These are phyloP conservation scores for Butyriboletus loyo DNA, from an alignment of 768 basidiomycete species.

Conservation along the genomic window DNA sequence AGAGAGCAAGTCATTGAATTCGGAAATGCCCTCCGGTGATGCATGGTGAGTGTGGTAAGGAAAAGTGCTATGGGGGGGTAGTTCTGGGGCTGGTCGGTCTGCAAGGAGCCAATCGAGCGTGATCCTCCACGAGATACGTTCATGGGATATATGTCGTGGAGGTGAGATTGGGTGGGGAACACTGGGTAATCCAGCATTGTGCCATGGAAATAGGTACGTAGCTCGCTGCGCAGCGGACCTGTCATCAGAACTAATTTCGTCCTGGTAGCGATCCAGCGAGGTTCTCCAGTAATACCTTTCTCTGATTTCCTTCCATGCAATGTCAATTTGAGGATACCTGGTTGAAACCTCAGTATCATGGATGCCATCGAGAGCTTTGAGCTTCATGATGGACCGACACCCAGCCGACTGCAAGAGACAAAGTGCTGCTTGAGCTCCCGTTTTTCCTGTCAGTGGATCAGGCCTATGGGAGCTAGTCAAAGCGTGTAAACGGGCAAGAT, in stretches of 20 bases:
- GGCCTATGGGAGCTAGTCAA: conserved; percentile 36
- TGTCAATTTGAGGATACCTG: not conserved
- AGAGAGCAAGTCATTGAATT: not conserved
- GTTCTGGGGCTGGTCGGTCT: not conserved
- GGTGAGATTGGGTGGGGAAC: fast-evolving
- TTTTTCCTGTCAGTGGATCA: conserved; percentile 42
- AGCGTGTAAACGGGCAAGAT: conserved; percentile 40
- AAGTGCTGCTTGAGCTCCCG: conserved; percentile 42
- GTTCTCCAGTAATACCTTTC: not conserved
- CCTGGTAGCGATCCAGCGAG: no score
- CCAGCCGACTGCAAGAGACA: conserved; percentile 17
- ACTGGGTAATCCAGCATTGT: not conserved
- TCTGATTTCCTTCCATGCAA: not conserved
- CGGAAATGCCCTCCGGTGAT: not conserved
- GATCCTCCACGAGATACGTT: not conserved
- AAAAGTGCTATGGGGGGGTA: not conserved
- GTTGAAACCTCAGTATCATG: not conserved
- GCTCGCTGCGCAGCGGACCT: not conserved
- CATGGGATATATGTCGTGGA: not conserved
- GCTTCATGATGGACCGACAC: conserved; percentile 37
- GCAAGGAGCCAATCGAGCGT: not conserved
- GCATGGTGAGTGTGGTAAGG: not conserved
- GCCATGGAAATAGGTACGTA: not conserved
- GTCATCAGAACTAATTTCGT: no score
- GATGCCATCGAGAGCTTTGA: conserved; percentile 3